Evolutionary conservation across 805 yeast genomes (phyloP), one percentile per base, ranked within the genome.

Genomic region (Cyberlindnera amylophila): DNA sequence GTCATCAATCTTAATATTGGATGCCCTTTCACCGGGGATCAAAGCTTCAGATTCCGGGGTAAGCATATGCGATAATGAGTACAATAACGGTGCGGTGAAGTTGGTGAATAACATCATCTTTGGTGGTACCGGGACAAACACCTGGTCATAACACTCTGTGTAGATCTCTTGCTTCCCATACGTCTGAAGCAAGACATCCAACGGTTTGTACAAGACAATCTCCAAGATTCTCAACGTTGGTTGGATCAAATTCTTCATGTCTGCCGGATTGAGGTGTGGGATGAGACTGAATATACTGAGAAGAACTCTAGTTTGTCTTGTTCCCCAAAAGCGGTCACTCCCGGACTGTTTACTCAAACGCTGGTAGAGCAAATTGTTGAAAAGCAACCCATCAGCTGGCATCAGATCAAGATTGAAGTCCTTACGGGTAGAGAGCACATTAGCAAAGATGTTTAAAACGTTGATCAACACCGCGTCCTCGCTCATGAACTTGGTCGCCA

Each of bases 191-290:
- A 54, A 24, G 0, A 33, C 19, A 2, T 28, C 23, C 10, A 42
- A 30, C 2, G 55, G 52, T 4, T 21, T 34, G 4, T 39, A 14
- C 4, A 52, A 26, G 0, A 45, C 28, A 4, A 6, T n/a, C 6
- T 44, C 41, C 14, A 56, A 17, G 4, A 49, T 44, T 10, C 29
- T 35, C 3, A 55, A 12, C 1, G 46, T 24, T 8, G 53, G 45
- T 6, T 32, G 34, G 3, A 52, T 34, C n/a, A 54, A 39, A 8
- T 9, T 7, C n/a, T 44, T 46, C 19, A 49, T 30, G 1, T 46
- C 50, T 0, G 36, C 2, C 18, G 59, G 53, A 29, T 52, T 48
- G 35, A 56, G 39, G 16, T 47, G 55, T 17, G 61, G 59, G 9
- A 56, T 30, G 10, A 56, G 42, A 9, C 37, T 38, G 30, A 53